Evolutionary conservation across 2,329 filamentous ascomycete genomes (phyloP).

Genomic region (Huntiella bhutanensis): DNA sequence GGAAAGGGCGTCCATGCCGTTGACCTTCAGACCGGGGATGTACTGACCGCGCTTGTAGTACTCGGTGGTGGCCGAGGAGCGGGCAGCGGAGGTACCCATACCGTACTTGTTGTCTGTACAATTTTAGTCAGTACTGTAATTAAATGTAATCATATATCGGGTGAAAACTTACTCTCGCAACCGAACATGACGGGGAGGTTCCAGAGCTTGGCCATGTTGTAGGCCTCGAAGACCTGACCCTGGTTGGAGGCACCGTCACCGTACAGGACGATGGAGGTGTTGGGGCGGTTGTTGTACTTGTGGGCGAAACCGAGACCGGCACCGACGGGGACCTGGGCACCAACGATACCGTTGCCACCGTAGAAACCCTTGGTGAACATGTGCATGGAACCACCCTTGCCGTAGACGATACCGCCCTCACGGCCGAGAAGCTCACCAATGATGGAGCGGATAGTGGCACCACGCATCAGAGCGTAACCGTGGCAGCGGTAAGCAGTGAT

Average conservation of each 20-base stretch:
- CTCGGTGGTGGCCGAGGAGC: constrained; percentile 88
- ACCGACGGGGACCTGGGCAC: constrained; percentile 92
- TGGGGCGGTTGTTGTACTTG: constrained; percentile 78
- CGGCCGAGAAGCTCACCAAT: constrained; percentile 91
- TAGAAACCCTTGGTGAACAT: constrained; percentile 99
- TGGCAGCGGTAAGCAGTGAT: constrained; percentile 99
- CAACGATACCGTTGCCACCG: constrained; percentile 96
- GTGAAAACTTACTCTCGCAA: constrained; percentile 67
- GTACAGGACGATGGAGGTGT: constrained; percentile 76
- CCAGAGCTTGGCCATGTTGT: constrained; percentile 99
- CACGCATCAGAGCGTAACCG: constrained; percentile 94
- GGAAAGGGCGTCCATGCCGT: constrained; percentile 97
- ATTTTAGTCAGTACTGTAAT: not conserved
- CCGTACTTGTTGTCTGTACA: constrained; percentile 94
- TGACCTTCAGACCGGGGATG: constrained; percentile 97
- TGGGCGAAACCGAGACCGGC: constrained; percentile 93
- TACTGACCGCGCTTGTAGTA: constrained; percentile 99
- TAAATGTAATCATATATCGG: no score
- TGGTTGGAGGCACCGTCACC: constrained; percentile 98
- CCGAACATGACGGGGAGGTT: constrained; percentile 88
- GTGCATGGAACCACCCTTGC: constrained; percentile 99
- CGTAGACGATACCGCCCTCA: constrained; percentile 90
- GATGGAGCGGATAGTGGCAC: constrained; percentile 74
- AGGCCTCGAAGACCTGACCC: constrained; percentile 97
- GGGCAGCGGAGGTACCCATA: constrained; percentile 93